Conservation (phyloP, 2,329 filamentous ascomycete genomes). For the Dendrostoma leiphaemia region DNA sequence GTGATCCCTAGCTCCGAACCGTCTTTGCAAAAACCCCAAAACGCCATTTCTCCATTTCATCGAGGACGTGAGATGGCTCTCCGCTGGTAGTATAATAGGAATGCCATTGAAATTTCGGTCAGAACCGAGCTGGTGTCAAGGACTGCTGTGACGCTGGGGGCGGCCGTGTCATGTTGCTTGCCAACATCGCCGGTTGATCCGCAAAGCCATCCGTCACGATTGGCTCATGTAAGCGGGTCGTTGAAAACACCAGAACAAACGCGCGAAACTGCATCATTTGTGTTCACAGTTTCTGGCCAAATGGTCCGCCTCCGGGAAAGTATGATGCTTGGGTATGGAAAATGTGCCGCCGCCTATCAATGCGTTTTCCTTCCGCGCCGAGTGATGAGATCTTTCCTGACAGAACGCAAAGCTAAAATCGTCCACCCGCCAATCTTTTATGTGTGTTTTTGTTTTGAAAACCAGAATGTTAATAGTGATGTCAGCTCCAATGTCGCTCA, state of each 20-base stretch:
- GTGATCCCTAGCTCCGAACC: background rate
- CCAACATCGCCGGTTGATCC: background rate
- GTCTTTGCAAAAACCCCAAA: background rate
- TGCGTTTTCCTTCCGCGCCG: constrained; percentile 12
- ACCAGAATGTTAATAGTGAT: constrained; percentile 2
- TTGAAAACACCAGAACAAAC: background rate
- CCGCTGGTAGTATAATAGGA: background rate
- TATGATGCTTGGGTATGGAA: constrained; percentile 6
- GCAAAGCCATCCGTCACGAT: background rate
- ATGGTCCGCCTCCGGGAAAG: background rate
- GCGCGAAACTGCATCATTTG: background rate
- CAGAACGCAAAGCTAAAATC: constrained; percentile 6
- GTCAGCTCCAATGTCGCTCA: background rate
- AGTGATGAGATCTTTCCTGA: constrained; percentile 11
- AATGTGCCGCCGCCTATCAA: constrained; percentile 7
- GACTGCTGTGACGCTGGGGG: too few species aligned
- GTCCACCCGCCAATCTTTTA: constrained; percentile 10
- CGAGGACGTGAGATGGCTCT: background rate
- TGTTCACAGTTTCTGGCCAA: background rate
- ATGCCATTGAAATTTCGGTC: background rate
- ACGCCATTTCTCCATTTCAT: background rate
- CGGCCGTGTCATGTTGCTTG: too few species aligned
- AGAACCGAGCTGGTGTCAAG: too few species aligned
- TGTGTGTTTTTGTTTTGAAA: constrained; percentile 8
- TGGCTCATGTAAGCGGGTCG: background rate